Conservation (phyloP, 1,139 yeast species). For the Blastobotrys raffinosifermentans region DNA sequence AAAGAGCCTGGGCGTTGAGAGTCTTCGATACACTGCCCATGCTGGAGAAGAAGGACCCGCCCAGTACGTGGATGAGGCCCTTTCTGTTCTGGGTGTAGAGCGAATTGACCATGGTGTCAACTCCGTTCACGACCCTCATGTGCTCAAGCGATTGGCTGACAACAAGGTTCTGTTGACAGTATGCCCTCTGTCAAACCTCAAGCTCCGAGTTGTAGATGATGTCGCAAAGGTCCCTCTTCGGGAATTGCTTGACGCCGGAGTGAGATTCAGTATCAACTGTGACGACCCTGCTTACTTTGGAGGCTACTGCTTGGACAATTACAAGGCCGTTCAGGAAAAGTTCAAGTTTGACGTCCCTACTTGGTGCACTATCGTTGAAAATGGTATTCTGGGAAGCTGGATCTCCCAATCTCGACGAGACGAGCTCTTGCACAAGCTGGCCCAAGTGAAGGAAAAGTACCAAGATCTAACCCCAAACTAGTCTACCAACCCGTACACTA, state of each 20-base stretch:
- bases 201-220: constrained; percentile 64
- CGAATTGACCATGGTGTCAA: constrained; percentile 80
- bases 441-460: constrained; percentile 45
- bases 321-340: constrained; percentile 55
- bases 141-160: constrained; percentile 51
- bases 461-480: no score
- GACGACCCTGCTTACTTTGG: constrained; percentile 89
- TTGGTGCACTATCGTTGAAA: constrained; percentile 40
- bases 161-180: constrained; percentile 54
- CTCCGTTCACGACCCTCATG: constrained; percentile 46
- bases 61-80: constrained; percentile 49
- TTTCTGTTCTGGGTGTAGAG: constrained; percentile 53
- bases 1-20: constrained; percentile 35
- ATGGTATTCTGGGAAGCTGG: constrained; percentile 65
- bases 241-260: constrained; percentile 50
- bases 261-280: constrained; percentile 71
- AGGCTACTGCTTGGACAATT: constrained; percentile 73
- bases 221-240: constrained; percentile 61
- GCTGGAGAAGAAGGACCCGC: constrained; percentile 87
- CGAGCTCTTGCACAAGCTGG: constrained; percentile 41
- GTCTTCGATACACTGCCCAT: constrained; percentile 63
- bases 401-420: constrained; percentile 47
- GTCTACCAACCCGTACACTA: no score
- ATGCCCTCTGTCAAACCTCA: constrained; percentile 73
- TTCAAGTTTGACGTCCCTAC: constrained; percentile 52